Conservation (phyloP, 371 early-diverging fungal genomes). For the Batkoa obscura region DNA sequence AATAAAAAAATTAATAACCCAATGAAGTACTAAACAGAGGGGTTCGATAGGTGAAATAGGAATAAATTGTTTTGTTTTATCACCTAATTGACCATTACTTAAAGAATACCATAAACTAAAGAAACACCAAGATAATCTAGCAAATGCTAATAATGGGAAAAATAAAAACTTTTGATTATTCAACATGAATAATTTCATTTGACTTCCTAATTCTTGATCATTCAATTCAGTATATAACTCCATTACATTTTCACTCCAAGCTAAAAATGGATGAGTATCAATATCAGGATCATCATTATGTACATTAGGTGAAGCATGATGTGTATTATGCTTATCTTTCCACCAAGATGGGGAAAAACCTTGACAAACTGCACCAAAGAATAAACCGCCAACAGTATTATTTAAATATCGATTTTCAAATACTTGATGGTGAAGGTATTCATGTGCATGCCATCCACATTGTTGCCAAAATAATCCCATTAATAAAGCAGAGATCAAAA, state of each 20-base stretch:
- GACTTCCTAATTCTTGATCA: constrained; percentile 28
- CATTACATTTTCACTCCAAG: constrained; percentile 69
- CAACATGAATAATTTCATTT: constrained; percentile 41
- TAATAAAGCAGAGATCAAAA: constrained; percentile 31
- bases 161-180: constrained; percentile 57
- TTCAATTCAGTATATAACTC: constrained; percentile 43
- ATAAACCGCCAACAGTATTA: constrained; percentile 32
- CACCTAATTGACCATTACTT: constrained; percentile 27
- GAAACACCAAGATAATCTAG: constrained; percentile 56
- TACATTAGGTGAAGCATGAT: constrained; percentile 69
- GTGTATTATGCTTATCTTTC: constrained; percentile 84
- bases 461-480: constrained; percentile 73
- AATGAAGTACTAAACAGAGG: constrained; percentile 38
- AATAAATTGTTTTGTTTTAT: constrained; percentile 21
- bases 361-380: constrained; percentile 60
- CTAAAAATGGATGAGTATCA: constrained; percentile 61
- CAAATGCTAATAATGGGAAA: constrained; percentile 59
- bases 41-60: constrained; percentile 28
- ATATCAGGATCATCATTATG: constrained; percentile 75
- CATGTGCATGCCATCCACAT: constrained; percentile 76
- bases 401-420: constrained; percentile 45
- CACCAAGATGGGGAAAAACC: constrained; percentile 64
- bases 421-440: constrained; percentile 70
- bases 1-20: constrained; percentile 38
- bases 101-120: constrained; percentile 39